Evolutionary conservation across 352 stramenopile species (phyloP), one percentile per base, ranked within the genome.

Genomic region (Phytophthora pluvialis): DNA sequence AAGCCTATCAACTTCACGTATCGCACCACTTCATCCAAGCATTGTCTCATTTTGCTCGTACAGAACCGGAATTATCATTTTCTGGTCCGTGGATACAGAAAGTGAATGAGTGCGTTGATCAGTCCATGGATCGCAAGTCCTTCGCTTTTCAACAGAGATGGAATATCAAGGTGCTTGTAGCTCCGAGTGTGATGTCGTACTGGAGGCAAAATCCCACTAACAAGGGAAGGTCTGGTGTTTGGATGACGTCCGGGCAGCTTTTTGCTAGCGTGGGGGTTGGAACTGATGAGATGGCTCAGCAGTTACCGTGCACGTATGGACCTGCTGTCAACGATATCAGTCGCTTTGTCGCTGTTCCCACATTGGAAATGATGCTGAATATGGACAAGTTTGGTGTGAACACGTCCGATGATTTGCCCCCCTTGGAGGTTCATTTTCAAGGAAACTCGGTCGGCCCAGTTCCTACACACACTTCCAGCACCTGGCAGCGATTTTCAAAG

Each of bases 1-100:
- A 93, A 72, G 74, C 79, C 3, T 80, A 82, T 38, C 87, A 95
- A 59, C 56, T 82, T 35, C 83, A 95, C 51, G 13, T 91, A 26
- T 93, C 87, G 10, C 52, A 70, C 31, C 70, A 81, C 38, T 76
- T 91, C 13, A n/a, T 91, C 7, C 18, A 77, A 33, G 47, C 63
- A 1, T 21, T 88, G 1, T 32, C 47, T 51, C 47, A 46, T 39
- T 88, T 88, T 28, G 12, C 47, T 48, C 58, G 44, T 21, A 57
- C 35, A 42, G 16, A 73, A 12, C 31, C 67, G 18, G 26, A 42
- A 1, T 60, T 61, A 28, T 12, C 18, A 11, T 76, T 73, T 35
- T 66, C 50, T 1, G 43, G 18, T 13, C 7, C 4, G 1, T 59
- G 9, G 38, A 29, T 35, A 9, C 31, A 63, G 29, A 33, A 44